phyloP scores from a whole-genome alignment of 805 yeast species.

The Candida ascalaphidarum region DNA sequence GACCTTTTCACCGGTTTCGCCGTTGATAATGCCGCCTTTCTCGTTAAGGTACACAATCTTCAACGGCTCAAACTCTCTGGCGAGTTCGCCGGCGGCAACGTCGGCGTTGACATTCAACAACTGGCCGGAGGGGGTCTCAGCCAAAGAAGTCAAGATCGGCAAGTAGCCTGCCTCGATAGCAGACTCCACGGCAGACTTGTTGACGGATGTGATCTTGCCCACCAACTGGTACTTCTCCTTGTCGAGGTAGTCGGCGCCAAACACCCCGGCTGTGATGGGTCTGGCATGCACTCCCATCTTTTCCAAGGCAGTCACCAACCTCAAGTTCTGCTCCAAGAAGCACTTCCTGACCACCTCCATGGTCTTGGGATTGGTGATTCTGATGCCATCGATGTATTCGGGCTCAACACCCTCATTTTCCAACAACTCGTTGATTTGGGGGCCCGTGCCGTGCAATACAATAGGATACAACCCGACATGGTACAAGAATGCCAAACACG shows the following conservation, averaged over 20 bases:
- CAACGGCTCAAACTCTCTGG: slow-evolving; percentile 93
- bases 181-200: slow-evolving; percentile 86
- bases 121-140: slow-evolving; percentile 96
- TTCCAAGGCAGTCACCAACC: slow-evolving; percentile 92
- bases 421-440: slow-evolving; percentile 90
- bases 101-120: slow-evolving; percentile 96
- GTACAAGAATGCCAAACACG: slow-evolving; percentile 90
- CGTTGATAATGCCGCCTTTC: slow-evolving; percentile 95
- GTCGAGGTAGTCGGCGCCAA: slow-evolving; percentile 86
- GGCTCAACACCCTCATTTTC: slow-evolving; percentile 96
- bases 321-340: slow-evolving; percentile 90
- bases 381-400: slow-evolving; percentile 89
- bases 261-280: slow-evolving; percentile 97
- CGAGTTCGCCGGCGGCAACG: slow-evolving; percentile 97
- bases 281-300: slow-evolving; percentile 96
- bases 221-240: slow-evolving; percentile 86
- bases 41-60: slow-evolving; percentile 95
- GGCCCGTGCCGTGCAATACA: slow-evolving; percentile 97
- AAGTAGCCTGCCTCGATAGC: slow-evolving; percentile 93
- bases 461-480: slow-evolving; percentile 97
- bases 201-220: slow-evolving; percentile 80
- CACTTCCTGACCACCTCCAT: slow-evolving; percentile 95
- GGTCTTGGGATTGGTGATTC: slow-evolving; percentile 90
- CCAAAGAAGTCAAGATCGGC: slow-evolving; percentile 92
- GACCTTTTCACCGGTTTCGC: slow-evolving; percentile 83